Percentiles rank a stretch among this genome's conserved stretches.
These are phyloP conservation scores for Spergularia bocconei DNA, from an alignment of 148 eudicot species.

Conservation along the genomic window DNA sequence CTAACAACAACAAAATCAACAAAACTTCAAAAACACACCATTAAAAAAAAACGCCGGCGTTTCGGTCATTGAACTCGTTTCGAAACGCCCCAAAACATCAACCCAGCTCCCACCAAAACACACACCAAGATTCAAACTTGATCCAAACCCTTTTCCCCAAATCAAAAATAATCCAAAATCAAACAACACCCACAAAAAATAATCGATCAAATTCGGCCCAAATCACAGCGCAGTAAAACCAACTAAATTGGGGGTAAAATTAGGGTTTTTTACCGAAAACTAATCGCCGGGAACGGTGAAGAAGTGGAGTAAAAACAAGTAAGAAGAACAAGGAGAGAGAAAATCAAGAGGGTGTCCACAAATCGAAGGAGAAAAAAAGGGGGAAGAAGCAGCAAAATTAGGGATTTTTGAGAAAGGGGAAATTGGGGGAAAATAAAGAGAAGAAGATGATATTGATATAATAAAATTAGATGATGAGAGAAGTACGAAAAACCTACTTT, in stretches of 20 bases:
- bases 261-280: conserved; percentile 1
- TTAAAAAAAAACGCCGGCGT: background rate
- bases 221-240: background rate
- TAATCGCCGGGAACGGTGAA: background rate
- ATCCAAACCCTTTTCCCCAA: conserved; percentile 19
- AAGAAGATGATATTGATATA: background rate
- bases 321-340: background rate
- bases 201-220: background rate
- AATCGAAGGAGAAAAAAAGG: background rate
- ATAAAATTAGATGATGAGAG: background rate
- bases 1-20: conserved; percentile 16
- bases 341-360: background rate
- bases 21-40: conserved; percentile 19
- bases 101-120: conserved; percentile 11
- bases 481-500: conserved; percentile 21
- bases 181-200: background rate
- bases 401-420: conserved; percentile 15
- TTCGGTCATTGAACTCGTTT: background rate
- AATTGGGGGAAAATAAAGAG: background rate
- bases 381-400: background rate
- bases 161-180: conserved; percentile 2
- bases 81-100: conserved; percentile 10
- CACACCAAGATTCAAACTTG: conserved; percentile 16
- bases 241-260: background rate
- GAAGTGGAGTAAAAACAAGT: conserved; percentile 13